phyloP scores from a whole-genome alignment of 1,139 yeast species.

The Yamadazyma jaroonii region DNA sequence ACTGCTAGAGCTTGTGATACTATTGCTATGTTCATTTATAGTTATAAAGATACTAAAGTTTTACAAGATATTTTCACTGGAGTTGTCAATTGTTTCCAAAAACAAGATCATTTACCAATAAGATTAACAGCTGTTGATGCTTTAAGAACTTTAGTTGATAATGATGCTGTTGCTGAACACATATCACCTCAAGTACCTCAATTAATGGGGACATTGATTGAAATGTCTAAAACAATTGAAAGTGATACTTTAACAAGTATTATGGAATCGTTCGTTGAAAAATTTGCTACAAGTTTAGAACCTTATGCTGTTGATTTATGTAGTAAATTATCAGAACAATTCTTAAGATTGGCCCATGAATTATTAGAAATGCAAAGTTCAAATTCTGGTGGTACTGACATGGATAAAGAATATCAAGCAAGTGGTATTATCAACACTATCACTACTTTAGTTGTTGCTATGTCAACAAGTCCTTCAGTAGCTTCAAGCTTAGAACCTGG shows the following conservation, averaged over 20 bases:
- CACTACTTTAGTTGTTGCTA: slow-evolving; percentile 50
- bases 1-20: slow-evolving; percentile 59
- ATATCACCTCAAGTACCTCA: slow-evolving; percentile 50
- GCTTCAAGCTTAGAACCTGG: slow-evolving; percentile 39
- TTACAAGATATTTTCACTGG: slow-evolving; percentile 46
- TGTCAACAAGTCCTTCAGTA: slow-evolving; percentile 47
- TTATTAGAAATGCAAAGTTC: slow-evolving; percentile 30
- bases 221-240: slow-evolving; percentile 49
- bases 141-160: slow-evolving; percentile 46
- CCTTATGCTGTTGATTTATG: slow-evolving; percentile 56
- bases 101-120: slow-evolving; percentile 45
- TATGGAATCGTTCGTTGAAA: slow-evolving; percentile 57
- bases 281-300: slow-evolving; percentile 50
- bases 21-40: slow-evolving; percentile 43
- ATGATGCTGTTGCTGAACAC: slow-evolving; percentile 45
- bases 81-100: slow-evolving; percentile 41
- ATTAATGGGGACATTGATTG: slow-evolving; percentile 51
- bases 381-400: slow-evolving; percentile 23
- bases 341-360: slow-evolving; percentile 43
- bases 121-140: slow-evolving; percentile 56
- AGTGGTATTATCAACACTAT: slow-evolving; percentile 50
- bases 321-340: slow-evolving; percentile 46
- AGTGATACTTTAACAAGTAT: slow-evolving; percentile 53
- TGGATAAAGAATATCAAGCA: slow-evolving; percentile 53
- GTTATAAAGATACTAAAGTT: slow-evolving; percentile 37